Evolutionary conservation across 179 eudicot species (phyloP).

Genomic region (Sideroxylon spinosum): DNA sequence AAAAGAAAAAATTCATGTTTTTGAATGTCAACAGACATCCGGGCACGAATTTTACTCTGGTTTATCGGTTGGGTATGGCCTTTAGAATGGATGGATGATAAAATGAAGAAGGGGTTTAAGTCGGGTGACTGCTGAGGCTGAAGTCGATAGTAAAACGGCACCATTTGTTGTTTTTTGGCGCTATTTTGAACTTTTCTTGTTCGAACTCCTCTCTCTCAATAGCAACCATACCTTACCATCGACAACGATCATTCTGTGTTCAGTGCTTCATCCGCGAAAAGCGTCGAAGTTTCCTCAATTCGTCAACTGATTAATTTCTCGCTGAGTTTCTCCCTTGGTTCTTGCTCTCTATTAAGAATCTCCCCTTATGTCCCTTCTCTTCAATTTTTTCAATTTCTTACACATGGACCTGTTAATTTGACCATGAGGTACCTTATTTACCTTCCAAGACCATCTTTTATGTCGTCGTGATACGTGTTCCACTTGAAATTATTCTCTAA

Average conservation of each 20-base stretch:
- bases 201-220: not conserved
- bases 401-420: not conserved
- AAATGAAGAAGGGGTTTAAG: too few species aligned
- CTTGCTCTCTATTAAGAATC: conserved; percentile 16
- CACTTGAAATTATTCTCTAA: conserved; percentile 7
- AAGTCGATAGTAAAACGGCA: too few species aligned
- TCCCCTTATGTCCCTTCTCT: not conserved
- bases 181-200: not conserved
- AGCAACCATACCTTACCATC: not conserved
- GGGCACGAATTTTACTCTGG: not conserved
- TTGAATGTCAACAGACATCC: not conserved
- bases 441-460: not conserved
- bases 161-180: too few species aligned
- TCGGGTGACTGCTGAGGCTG: too few species aligned
- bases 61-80: not conserved
- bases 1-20: not conserved
- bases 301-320: not conserved
- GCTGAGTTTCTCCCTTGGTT: not conserved
- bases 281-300: not conserved
- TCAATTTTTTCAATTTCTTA: not conserved
- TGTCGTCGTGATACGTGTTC: not conserved
- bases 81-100: not conserved
- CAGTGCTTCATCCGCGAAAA: not conserved
- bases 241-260: not conserved
- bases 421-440: too few species aligned